Conservation (phyloP, 2,329 filamentous ascomycete species). For the Helotiales sp. region DNA sequence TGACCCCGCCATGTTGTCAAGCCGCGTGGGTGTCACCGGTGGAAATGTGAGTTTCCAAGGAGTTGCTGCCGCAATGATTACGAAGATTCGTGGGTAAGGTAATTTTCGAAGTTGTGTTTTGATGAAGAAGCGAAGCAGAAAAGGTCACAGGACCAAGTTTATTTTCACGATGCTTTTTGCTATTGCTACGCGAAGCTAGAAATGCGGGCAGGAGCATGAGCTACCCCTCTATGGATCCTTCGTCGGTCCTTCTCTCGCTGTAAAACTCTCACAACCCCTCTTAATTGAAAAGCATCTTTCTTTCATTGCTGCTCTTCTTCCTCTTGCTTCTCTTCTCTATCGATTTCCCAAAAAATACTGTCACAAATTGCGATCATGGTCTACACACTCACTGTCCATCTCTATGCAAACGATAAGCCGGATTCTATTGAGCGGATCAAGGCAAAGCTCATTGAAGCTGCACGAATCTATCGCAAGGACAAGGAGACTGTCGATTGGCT, state of each 20-base stretch:
- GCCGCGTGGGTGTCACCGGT: not conserved
- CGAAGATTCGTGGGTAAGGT: not conserved
- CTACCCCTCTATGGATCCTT: constrained; percentile 16
- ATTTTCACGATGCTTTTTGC: constrained; percentile 8
- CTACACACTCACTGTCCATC: constrained; percentile 71
- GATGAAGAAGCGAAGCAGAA: not conserved
- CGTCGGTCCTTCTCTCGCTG: constrained; percentile 13
- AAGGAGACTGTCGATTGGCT: constrained; percentile 73
- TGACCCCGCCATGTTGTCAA: constrained; percentile 14
- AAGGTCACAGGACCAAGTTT: not conserved
- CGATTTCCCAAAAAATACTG: not conserved
- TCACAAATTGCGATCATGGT: constrained; percentile 55
- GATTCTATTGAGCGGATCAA: constrained; percentile 69
- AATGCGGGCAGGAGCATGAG: not conserved
- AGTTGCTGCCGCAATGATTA: not conserved
- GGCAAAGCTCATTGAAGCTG: constrained; percentile 77
- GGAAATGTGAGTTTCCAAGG: not conserved
- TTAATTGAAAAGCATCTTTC: constrained; percentile 7
- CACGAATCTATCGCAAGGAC: constrained; percentile 72
- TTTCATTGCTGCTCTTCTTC: not conserved
- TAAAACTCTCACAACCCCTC: not conserved
- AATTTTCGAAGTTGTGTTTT: not conserved
- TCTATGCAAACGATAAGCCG: constrained; percentile 70
- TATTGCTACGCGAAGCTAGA: constrained; percentile 11
- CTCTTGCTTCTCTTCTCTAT: not conserved